Evolutionary conservation across 2,329 filamentous ascomycete genomes (phyloP).

Genomic region (Colletotrichum spinosum): DNA sequence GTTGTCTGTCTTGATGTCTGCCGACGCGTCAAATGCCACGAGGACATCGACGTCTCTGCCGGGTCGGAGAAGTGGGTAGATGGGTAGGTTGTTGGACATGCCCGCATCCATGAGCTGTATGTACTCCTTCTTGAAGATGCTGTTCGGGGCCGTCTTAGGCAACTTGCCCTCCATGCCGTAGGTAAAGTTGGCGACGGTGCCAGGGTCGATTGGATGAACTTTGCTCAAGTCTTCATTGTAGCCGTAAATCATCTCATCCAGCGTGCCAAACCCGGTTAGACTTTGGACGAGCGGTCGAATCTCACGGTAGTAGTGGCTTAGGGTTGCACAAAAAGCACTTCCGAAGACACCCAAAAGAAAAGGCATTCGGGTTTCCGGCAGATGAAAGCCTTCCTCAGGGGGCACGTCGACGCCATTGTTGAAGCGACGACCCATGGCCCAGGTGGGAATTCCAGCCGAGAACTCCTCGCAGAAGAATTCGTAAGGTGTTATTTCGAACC

Average conservation of each 20-base stretch:
- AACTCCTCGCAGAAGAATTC: slow-evolving; percentile 97
- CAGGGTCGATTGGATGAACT: slow-evolving; percentile 94
- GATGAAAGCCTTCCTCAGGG: slow-evolving; percentile 73
- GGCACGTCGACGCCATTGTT: slow-evolving; percentile 75
- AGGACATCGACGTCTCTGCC: slow-evolving; percentile 90
- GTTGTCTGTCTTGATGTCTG: slow-evolving; percentile 93
- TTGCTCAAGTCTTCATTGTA: slow-evolving; percentile 84
- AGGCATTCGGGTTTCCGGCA: slow-evolving; percentile 87
- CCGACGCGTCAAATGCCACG: slow-evolving; percentile 93
- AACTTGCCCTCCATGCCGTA: slow-evolving; percentile 83
- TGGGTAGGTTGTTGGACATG: slow-evolving; percentile 98
- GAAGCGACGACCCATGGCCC: slow-evolving; percentile 90
- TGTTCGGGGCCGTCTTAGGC: slow-evolving; percentile 81
- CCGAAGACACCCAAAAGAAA: slow-evolving; percentile 95
- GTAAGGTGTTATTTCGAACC: slow-evolving; percentile 96
- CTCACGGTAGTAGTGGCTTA: slow-evolving; percentile 97
- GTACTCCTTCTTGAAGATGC: slow-evolving; percentile 77
- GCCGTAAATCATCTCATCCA: slow-evolving; percentile 86
- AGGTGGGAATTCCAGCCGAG: slow-evolving; percentile 90
- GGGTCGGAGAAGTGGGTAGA: slow-evolving; percentile 91
- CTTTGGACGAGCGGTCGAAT: slow-evolving; percentile 84
- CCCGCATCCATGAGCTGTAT: slow-evolving; percentile 94
- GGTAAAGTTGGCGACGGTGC: slow-evolving; percentile 89
- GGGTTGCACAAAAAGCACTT: slow-evolving; percentile 93
- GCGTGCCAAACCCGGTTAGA: slow-evolving; percentile 77